Evolutionary conservation across 495 filamentous ascomycete species (phyloP).

Genomic region (Aspergillus bertholletiae): DNA sequence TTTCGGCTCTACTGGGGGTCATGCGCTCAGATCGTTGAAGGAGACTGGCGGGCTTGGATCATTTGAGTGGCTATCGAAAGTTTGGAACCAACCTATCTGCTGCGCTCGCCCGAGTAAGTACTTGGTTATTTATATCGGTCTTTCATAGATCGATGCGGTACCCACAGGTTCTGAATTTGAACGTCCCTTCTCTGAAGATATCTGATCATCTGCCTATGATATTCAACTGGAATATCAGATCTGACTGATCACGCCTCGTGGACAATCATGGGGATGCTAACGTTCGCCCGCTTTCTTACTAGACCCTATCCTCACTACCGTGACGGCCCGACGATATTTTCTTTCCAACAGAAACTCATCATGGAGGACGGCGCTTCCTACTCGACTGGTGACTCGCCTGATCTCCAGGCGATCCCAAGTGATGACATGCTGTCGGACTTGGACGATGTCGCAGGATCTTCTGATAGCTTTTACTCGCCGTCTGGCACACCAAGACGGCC

Average conservation of each 20-base stretch:
- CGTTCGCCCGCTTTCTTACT: constrained; percentile 41
- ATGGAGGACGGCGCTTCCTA: constrained; percentile 33
- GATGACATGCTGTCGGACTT: constrained; percentile 22
- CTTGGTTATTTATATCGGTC: not conserved
- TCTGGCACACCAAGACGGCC: constrained; percentile 34
- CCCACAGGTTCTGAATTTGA: not conserved
- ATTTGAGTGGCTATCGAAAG: not conserved
- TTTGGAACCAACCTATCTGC: not conserved
- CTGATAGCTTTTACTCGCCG: constrained; percentile 33
- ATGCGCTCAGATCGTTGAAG: constrained; percentile 17
- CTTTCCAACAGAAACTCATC: constrained; percentile 42
- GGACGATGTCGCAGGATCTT: constrained; percentile 18
- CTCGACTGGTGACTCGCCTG: constrained; percentile 23
- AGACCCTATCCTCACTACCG: constrained; percentile 35
- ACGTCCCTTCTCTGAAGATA: not conserved
- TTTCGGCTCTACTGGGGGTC: not conserved
- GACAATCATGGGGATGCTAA: constrained; percentile 42
- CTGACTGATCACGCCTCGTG: not conserved
- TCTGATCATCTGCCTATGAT: not conserved
- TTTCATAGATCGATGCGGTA: not conserved
- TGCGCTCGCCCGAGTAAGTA: not conserved
- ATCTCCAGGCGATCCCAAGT: constrained; percentile 22
- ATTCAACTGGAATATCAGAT: not conserved
- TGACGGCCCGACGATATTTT: constrained; percentile 41
- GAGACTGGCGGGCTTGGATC: constrained; percentile 10